A percentile compares a stretch with the other conserved stretches of the same genome.
Evolutionary conservation across 2,329 filamentous ascomycete genomes (phyloP).

Genomic region (Dactylellina drechsleri): DNA sequence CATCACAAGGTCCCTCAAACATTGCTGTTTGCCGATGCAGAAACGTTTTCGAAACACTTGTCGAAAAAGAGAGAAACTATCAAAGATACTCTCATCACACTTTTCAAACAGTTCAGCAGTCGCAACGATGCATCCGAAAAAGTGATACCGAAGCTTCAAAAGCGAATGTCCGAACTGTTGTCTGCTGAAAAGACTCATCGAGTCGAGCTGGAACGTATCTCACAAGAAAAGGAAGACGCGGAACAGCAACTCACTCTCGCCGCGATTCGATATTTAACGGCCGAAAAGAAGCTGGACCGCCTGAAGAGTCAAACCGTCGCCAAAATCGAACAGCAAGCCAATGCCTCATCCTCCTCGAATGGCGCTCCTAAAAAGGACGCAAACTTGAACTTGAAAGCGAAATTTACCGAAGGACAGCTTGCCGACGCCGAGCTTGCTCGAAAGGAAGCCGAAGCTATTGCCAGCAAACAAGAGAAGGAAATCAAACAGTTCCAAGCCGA

Average conservation of each 20-base stretch:
- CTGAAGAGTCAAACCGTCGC: conserved; percentile 88
- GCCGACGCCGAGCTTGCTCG: conserved; percentile 79
- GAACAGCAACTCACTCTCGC: conserved; percentile 88
- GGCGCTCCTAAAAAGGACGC: conserved; percentile 61
- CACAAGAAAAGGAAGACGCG: conserved; percentile 82
- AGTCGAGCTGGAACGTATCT: conserved; percentile 77
- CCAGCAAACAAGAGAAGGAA: conserved; percentile 87
- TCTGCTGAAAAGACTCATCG: conserved; percentile 84
- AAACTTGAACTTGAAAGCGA: conserved; percentile 66
- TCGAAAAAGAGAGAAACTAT: conserved; percentile 79
- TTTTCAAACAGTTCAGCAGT: conserved; percentile 71
- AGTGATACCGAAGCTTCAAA: conserved; percentile 77
- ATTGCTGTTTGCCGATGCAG: conserved; percentile 71
- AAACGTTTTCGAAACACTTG: conserved; percentile 84
- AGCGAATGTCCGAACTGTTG: conserved; percentile 77
- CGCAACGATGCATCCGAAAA: conserved; percentile 66
- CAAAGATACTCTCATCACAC: conserved; percentile 73
- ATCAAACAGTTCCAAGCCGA: conserved; percentile 81
- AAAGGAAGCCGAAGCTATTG: conserved; percentile 79
- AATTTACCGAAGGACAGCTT: conserved; percentile 68
- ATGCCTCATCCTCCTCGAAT: conserved; percentile 65
- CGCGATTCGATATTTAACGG: conserved; percentile 90
- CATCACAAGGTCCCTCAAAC: conserved; percentile 58
- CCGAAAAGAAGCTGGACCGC: conserved; percentile 92
- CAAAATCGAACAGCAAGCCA: conserved; percentile 88